Conservation (phyloP, 2,329 filamentous ascomycete genomes). For the Aspergillus eucalypticola region DNA sequence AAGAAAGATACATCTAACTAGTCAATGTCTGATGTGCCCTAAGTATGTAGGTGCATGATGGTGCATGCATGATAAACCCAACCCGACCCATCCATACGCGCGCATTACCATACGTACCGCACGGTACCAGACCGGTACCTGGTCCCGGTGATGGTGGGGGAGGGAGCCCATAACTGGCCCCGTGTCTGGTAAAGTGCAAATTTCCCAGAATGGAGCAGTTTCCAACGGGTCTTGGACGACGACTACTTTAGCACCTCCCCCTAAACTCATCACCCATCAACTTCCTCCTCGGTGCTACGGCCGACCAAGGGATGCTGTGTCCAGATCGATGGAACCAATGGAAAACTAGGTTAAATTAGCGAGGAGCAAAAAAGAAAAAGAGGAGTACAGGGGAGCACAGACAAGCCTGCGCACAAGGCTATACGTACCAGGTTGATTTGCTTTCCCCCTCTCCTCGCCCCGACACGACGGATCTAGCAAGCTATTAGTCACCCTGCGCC, state of each 20-base stretch:
- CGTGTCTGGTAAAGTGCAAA: conserved; percentile 1
- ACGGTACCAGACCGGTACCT: background rate
- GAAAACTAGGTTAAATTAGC: background rate
- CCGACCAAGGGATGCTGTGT: conserved; percentile 1
- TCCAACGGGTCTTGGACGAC: conserved; percentile 1
- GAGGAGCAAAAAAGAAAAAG: conserved; percentile 4
- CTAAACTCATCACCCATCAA: background rate
- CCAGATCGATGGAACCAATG: conserved; percentile 15
- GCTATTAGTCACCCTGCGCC: conserved; percentile 6
- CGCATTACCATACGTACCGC: background rate
- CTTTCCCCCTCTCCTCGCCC: conserved; percentile 7
- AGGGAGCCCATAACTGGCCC: background rate
- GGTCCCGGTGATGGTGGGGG: background rate
- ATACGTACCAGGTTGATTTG: conserved; percentile 13
- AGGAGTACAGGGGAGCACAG: conserved; percentile 11
- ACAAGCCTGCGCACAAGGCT: conserved; percentile 17
- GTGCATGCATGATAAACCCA: background rate
- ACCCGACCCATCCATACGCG: background rate
- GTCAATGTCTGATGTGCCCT: background rate
- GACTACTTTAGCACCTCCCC: background rate
- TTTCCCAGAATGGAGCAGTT: conserved; percentile 5
- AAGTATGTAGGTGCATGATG: background rate
- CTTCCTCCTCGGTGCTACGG: conserved; percentile 4
- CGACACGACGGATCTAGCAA: conserved; percentile 15
- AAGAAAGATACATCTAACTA: background rate